Percentiles rank a stretch among this genome's conserved stretches.
Conservation (phyloP, 805 yeast species). For the Candida taoyuanica region DNA sequence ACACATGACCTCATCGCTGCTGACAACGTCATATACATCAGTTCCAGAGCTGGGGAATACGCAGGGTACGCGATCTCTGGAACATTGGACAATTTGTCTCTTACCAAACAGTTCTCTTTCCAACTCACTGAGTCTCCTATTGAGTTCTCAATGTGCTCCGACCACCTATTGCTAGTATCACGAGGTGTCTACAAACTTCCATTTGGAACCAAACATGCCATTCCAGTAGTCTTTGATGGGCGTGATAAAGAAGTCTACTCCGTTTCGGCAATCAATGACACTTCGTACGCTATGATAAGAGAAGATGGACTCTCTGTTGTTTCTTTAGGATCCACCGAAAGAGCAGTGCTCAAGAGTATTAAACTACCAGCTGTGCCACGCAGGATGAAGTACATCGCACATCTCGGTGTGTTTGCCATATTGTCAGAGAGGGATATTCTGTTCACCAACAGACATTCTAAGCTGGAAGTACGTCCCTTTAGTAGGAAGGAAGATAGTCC, state of each 20-base stretch:
- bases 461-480: conserved; percentile 9
- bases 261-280: conserved; percentile 7
- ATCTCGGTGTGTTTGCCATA: conserved; percentile 21
- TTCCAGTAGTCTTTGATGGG: conserved; percentile 22
- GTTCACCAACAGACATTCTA: conserved; percentile 16
- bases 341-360: conserved; percentile 23
- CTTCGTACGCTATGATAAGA: conserved; percentile 26
- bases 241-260: conserved; percentile 14
- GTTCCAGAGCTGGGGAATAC: conserved; percentile 23
- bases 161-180: conserved; percentile 17
- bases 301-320: conserved; percentile 32
- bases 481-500: conserved; percentile 6
- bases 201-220: conserved; percentile 8
- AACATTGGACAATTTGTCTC: background rate
- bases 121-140: conserved; percentile 19
- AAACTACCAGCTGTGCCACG: conserved; percentile 26
- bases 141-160: conserved; percentile 10
- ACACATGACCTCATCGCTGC: conserved; percentile 22
- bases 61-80: conserved; percentile 5
- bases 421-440: conserved; percentile 19
- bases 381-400: conserved; percentile 25
- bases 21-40: conserved; percentile 14
- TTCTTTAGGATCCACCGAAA: conserved; percentile 12
- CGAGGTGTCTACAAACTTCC: conserved; percentile 19
- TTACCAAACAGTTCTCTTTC: background rate